These are phyloP conservation scores for Mortierella sp. DNA, from an alignment of 371 early-diverging fungal genomes.

Conservation along the genomic window DNA sequence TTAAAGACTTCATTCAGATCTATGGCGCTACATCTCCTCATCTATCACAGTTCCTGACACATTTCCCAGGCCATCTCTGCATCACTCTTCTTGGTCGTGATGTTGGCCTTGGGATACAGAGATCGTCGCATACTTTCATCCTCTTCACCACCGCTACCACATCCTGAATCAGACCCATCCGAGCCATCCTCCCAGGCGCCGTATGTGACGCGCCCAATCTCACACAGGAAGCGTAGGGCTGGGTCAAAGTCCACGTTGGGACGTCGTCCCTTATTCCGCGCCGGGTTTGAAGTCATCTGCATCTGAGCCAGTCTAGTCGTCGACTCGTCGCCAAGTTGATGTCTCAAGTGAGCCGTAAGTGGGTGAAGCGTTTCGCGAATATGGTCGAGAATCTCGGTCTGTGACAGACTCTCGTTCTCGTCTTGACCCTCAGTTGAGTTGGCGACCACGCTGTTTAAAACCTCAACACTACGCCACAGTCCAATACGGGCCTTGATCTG, in stretches of 20 bases:
- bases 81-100: constrained; percentile 39
- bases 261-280: constrained; percentile 24
- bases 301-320: constrained; percentile 32
- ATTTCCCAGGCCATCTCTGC: constrained; percentile 52
- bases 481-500: constrained; percentile 53
- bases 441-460: constrained; percentile 22
- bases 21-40: no score
- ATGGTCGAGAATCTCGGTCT: constrained; percentile 46
- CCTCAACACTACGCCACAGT: constrained; percentile 47
- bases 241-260: constrained; percentile 36
- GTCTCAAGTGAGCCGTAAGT: constrained; percentile 46
- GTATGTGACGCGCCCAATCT: constrained; percentile 43
- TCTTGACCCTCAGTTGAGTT: constrained; percentile 5
- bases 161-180: constrained; percentile 51
- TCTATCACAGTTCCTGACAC: constrained; percentile 28
- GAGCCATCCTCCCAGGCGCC: constrained; percentile 53
- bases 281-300: constrained; percentile 35
- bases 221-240: constrained; percentile 42
- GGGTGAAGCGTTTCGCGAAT: constrained; percentile 48
- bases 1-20: no score
- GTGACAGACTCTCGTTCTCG: constrained; percentile 21
- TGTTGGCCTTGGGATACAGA: constrained; percentile 1
- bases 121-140: constrained; percentile 1
- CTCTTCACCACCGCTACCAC: constrained; percentile 43
- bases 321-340: constrained; percentile 46